These are phyloP conservation scores for Phytopythium aichiense DNA, from an alignment of 352 stramenopile species.

Conservation along the genomic window DNA sequence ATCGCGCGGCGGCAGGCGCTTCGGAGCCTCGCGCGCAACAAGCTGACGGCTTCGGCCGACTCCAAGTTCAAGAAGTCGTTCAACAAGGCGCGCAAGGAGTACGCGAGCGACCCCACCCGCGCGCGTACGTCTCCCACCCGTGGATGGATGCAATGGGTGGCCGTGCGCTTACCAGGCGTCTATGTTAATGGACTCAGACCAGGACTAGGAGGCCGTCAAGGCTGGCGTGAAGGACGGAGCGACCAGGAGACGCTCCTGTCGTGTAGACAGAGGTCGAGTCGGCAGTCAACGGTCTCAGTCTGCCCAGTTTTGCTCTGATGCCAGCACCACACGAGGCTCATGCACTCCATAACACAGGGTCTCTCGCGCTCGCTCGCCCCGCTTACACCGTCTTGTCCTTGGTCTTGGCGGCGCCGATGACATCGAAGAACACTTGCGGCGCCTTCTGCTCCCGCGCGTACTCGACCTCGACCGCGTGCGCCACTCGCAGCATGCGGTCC, in stretches of 20 bases:
- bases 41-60: constrained; percentile 46
- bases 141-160: background rate
- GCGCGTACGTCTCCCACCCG: constrained; percentile 15
- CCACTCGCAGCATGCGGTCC: constrained; percentile 63
- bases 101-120: constrained; percentile 38
- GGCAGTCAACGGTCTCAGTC: no score
- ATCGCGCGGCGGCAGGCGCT: constrained; percentile 25
- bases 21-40: constrained; percentile 75
- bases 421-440: constrained; percentile 64
- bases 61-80: constrained; percentile 45
- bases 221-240: no score
- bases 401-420: constrained; percentile 43
- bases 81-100: constrained; percentile 40
- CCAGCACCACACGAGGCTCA: background rate
- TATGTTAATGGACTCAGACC: no score
- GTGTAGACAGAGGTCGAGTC: no score
- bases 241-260: no score
- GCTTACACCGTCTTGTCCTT: constrained; percentile 3
- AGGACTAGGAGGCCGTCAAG: no score
- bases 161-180: background rate
- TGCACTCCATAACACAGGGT: background rate
- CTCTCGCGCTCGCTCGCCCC: background rate
- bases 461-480: constrained; percentile 40
- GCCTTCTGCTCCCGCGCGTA: constrained; percentile 37
- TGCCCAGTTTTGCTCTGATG: no score